Evolutionary conservation across 2,329 filamentous ascomycete species (phyloP), one percentile per base, ranked within the genome.

Genomic region (Talaromyces funiculosus): DNA sequence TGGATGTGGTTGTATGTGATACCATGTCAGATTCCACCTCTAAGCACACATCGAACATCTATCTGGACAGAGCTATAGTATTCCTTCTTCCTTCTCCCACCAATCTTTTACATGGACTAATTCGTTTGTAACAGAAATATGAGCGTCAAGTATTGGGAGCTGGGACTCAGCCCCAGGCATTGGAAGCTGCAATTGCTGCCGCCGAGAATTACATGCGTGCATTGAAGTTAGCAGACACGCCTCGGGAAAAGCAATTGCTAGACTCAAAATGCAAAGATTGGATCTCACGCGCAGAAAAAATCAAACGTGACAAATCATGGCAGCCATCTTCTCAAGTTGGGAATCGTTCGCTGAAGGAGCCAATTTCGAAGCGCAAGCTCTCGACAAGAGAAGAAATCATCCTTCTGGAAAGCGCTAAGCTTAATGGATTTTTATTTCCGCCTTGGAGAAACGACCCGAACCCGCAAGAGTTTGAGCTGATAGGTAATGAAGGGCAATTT

Each of bases 121-220:
- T 64, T 37, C 53, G 54, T 61, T 54, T 24, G 71, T 47, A 18
- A 53, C 71, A 86, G 84, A 80, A 78, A 73, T 79, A 78, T 64
- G 84, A 86, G 72, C 76, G 74, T 62, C 76, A 76, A 67, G 76
- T 87, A 67, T 73, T 78, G 62, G 71, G 73, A 62, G 78, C 84
- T 38, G 71, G 72, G 24, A 83, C 80, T 53, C 82, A 84, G 65
- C 76, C 82, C 65, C 85, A 86, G 66, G 91, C 90, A 45, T 81
- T 97, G 59, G 79, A 86, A 56, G 83, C 90, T 72, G 87, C 90
- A 54, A 90, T 96, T 69, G 79, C 82, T 64, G 90, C 89, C 4
- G 89, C 87, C 22, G 91, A 97, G 71, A 78, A 89, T 55, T 92
- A 94, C 67, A 90, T 97, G 86, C 84, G 85, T 68, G 90, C 90